Evolutionary conservation across 805 yeast genomes (phyloP).

Genomic region (Metschnikowia koreensis): DNA sequence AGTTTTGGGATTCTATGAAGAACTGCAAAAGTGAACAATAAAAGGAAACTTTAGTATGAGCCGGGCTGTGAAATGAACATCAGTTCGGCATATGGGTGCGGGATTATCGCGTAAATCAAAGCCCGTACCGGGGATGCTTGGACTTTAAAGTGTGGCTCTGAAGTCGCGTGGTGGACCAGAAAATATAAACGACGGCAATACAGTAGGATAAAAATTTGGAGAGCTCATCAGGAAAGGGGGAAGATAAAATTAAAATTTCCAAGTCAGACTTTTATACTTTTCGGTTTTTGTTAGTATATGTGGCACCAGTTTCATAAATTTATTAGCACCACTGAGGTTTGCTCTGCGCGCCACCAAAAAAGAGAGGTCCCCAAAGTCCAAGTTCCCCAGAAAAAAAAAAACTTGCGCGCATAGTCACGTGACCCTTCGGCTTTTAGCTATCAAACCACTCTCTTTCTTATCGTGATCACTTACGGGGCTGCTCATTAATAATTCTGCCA

Average conservation of each 20-base stretch:
- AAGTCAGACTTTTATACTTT: not conserved
- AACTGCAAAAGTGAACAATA: not conserved
- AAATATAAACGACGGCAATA: too few relatives aligned
- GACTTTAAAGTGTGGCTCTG: not conserved
- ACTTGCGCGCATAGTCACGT: constrained; percentile 1
- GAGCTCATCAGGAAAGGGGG: not conserved
- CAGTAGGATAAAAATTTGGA: not conserved
- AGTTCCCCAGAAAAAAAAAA: not conserved
- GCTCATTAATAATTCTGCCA: not conserved
- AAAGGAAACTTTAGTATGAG: not conserved
- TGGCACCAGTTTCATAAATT: not conserved
- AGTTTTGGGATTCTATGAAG: not conserved
- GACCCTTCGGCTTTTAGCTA: not conserved
- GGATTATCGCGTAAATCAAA: not conserved
- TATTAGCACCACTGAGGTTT: not conserved
- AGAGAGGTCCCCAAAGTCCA: not conserved
- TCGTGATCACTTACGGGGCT: constrained; percentile 4
- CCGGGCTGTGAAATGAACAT: constrained; percentile 1
- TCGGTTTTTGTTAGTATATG: not conserved
- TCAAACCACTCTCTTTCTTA: constrained; percentile 7
- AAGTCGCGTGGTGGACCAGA: not conserved
- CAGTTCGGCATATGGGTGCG: not conserved
- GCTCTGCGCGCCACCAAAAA: not conserved
- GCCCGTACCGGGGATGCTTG: not conserved
- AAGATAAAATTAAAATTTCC: not conserved